Conservation (phyloP, 768 basidiomycete species). For the Filobasidium wieringae region DNA sequence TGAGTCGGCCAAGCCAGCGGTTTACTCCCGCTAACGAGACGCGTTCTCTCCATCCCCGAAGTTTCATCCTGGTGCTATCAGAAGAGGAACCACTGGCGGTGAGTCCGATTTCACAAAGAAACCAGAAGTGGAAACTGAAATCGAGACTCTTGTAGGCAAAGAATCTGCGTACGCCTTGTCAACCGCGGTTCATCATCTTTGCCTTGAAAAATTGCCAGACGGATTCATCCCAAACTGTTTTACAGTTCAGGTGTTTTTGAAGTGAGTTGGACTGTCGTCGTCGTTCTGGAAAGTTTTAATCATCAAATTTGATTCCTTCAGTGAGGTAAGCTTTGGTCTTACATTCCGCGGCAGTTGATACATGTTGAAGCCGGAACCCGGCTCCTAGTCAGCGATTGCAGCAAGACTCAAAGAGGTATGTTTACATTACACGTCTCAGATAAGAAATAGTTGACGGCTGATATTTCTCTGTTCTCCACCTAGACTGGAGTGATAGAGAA, state of each 20-base stretch:
- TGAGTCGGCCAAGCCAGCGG: neutral
- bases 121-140: neutral
- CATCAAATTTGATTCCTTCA: neutral
- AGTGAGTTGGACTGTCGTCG: neutral
- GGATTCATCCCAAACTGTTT: neutral
- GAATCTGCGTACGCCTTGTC: slow-evolving; percentile 4
- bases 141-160: neutral
- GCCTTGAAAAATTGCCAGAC: neutral
- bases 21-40: neutral
- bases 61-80: slow-evolving; percentile 2
- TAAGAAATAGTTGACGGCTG: neutral
- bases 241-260: slow-evolving; percentile 5
- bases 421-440: neutral
- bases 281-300: neutral
- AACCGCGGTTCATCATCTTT: slow-evolving; percentile 1
- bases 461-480: neutral
- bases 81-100: slow-evolving; percentile 1
- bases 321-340: neutral
- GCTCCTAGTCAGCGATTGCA: neutral
- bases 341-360: too few species aligned
- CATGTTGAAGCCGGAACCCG: too few species aligned
- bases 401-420: neutral
- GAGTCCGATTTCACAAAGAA: neutral
- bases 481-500: neutral
- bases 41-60: neutral